phyloP scores from a whole-genome alignment of 768 basidiomycete species.

The Tubosaeta brunneosetosa region DNA sequence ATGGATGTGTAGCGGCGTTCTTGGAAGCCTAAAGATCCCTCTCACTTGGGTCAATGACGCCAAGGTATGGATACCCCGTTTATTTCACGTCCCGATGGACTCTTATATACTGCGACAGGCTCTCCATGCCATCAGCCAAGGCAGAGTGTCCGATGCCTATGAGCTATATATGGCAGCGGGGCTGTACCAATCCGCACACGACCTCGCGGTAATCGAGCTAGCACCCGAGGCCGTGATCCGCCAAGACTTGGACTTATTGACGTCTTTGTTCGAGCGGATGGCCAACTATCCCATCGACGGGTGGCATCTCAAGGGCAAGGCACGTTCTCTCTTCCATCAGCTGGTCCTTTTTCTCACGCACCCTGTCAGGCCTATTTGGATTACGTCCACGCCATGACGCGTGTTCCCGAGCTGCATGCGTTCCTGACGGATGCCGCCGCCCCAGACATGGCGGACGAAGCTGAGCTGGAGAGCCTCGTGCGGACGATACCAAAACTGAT shows the following conservation, averaged over 20 bases:
- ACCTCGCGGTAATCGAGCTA: conserved; percentile 78
- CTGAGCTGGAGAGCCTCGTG: conserved; percentile 57
- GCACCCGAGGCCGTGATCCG: conserved; percentile 81
- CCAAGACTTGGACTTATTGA: conserved; percentile 52
- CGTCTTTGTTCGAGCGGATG: conserved; percentile 66
- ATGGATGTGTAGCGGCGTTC: conserved; percentile 66
- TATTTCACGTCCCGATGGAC: not conserved
- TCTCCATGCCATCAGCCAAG: conserved; percentile 54
- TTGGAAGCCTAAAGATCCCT: conserved; percentile 78
- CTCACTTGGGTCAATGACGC: conserved; percentile 86
- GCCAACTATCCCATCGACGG: conserved; percentile 53
- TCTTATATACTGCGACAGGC: conserved; percentile 44
- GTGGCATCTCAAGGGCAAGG: conserved; percentile 86
- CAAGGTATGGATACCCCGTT: conserved; percentile 45
- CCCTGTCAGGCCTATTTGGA: conserved; percentile 59
- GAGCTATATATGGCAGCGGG: conserved; percentile 70
- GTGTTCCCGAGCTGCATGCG: conserved; percentile 52
- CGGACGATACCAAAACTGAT: conserved; percentile 63
- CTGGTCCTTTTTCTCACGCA: conserved; percentile 4
- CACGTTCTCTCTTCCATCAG: conserved; percentile 23
- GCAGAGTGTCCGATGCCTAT: conserved; percentile 69
- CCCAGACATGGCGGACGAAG: conserved; percentile 43
- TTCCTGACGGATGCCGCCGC: conserved; percentile 38
- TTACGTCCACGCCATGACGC: conserved; percentile 60
- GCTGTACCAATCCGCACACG: conserved; percentile 70